Base-by-base conservation (phyloP, 768 basidiomycete species). In the Pleurotus ostreatus region DNA sequence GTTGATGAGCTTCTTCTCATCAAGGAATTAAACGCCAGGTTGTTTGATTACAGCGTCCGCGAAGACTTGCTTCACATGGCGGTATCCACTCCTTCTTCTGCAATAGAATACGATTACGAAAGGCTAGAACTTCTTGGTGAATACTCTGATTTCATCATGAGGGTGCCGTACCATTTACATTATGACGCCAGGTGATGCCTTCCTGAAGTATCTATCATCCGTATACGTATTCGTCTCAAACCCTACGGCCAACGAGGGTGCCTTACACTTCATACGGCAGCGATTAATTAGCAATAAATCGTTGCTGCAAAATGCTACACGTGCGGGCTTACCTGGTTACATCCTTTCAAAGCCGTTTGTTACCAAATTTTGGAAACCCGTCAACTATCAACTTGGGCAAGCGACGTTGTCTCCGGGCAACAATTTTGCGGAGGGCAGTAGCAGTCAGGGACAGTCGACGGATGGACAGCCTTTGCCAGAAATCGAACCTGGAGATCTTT, bases 71-170 rank as follows among this genome's bases (percentile, higher is more conserved):
- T 94, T 40, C 78, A 84, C 47, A 73, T 77, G 39, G 89, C 93
- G 8, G 73, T 92, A 40, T 85, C 84, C 59, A 74, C 90, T 0
- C 86, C 88, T 6, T 84, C 89, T 7, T 84, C 84, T 34, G 80
- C 81, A 26, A 76, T 81, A 46, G 89, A 88, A 60, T 77, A 78
- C 57, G 80, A 94, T 71, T 94, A 94, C 68, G 90, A 95, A 70
- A 83, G 92, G 37, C 71, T 93, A 46, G 93, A 94, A 67, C 75
- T 93, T 49, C 78, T 94, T 13, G 92, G 91, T 92, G 62, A 57
- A 74, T 56, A 26, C 11, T 46, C 5, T 55, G 54, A 18, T 46
- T 49, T 37, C 11, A 54, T 40, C n/a, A 34, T 25, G 11, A 9
- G 41, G 41, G 20, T 52, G 57, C 18, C 34, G 16, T 51, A 16